phyloP scores from a whole-genome alignment of 2,329 filamentous ascomycete species.

The Emydomyces testavorans region DNA sequence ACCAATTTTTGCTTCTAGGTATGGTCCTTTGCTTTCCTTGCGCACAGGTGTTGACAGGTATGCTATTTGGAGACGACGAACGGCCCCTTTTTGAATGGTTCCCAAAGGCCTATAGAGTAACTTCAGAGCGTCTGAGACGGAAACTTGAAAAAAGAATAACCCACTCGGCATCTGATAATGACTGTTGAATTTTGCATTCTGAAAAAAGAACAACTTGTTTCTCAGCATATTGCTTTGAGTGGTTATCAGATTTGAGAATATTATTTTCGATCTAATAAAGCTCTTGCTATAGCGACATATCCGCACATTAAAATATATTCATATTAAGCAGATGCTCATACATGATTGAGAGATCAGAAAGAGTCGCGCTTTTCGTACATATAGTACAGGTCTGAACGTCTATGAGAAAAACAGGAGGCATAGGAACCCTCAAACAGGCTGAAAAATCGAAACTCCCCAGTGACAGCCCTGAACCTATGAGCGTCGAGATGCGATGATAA shows the following conservation, averaged over 20 bases:
- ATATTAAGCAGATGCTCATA: background rate
- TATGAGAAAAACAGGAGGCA: background rate
- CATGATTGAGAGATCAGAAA: background rate
- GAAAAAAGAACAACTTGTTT: too few species aligned
- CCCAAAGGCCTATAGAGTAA: slow-evolving; percentile 14
- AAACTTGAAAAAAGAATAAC: slow-evolving; percentile 1
- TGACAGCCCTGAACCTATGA: background rate
- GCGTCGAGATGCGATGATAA: slow-evolving; percentile 2
- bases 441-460: background rate
- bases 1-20: slow-evolving; percentile 7
- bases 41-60: slow-evolving; percentile 14
- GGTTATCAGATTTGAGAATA: too few species aligned
- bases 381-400: background rate
- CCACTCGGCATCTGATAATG: background rate
- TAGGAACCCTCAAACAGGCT: background rate
- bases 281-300: too few species aligned
- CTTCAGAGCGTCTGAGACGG: slow-evolving; percentile 1
- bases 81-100: slow-evolving; percentile 13
- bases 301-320: too few species aligned
- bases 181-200: too few species aligned
- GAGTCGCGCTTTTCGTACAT: background rate
- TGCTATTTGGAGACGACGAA: slow-evolving; percentile 16
- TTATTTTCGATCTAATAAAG: background rate
- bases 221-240: too few species aligned
- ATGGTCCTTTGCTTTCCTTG: slow-evolving; percentile 16